Base-by-base conservation (phyloP, 768 basidiomycete genomes). In the Fomitopsis pulvina region DNA sequence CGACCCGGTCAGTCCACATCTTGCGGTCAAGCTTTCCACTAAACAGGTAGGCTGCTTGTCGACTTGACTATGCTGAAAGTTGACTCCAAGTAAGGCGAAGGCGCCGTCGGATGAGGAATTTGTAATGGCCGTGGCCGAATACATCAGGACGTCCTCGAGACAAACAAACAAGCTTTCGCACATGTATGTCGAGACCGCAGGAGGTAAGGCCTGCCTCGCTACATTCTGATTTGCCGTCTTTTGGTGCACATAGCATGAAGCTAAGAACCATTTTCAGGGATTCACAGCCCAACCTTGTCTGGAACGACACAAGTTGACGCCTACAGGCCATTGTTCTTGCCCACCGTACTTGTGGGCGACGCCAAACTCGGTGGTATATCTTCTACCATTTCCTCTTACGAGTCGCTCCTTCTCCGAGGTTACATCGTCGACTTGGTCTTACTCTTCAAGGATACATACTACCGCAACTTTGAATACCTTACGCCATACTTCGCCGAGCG, bases 331-430 rank as follows among this genome's bases (percentile, higher is more conserved):
- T 75, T 98, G 18, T 87, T 87, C 53, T 77, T 96, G 4, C 95
- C 95, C 1, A 87, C 87, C 0, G 68, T 98, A 51, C 78, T 99
- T 4, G 71, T 98, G 30, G 94, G 89, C 0, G 91, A 96, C 53
- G 80, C 89, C 0, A 83, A 81, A 41, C 84, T 99, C 4, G 95
- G 95, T 21, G 95, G 95, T 1, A 98, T 98, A 43, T 94, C 92
- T 4, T 81, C 83, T 0, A 97, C 95, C 0, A 85, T 98, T 52
- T 82, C 94, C 1, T 80, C 95, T 0, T 97, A 92, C 67, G 95
- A 98, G 65, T 88, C 94, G 16, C 80, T 97, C 26, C 61, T 84
- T 5, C 71, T 95, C n/a, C 81, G 95, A 4, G 95, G 95, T 21
- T 97, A 92, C 68, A 81, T 82, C 48, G 73, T 98, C 57, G 90